phyloP scores from a whole-genome alignment of 164 flowering plant genomes.

The Chloranthus sessilifolius region DNA sequence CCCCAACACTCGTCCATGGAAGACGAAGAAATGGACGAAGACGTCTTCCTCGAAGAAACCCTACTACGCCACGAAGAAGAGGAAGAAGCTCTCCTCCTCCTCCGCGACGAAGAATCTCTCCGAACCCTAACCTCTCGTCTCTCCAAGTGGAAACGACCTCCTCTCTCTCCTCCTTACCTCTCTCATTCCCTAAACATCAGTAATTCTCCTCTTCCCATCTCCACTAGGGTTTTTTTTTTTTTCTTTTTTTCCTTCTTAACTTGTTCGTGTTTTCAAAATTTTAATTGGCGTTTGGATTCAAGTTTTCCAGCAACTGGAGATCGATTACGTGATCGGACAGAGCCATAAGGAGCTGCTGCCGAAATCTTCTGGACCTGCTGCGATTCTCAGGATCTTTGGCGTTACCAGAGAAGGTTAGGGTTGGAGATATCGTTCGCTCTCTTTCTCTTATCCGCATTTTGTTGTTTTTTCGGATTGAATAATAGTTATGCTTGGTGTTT shows the following conservation, averaged over 20 bases:
- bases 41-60: constrained; percentile 80
- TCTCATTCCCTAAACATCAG: constrained; percentile 51
- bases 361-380: constrained; percentile 62
- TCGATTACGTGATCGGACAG: constrained; percentile 88
- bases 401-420: constrained; percentile 81
- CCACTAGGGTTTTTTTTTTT: constrained; percentile 19
- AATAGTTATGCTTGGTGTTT: background rate
- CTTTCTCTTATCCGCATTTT: background rate
- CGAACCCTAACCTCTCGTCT: constrained; percentile 50
- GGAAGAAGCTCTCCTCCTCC: constrained; percentile 30
- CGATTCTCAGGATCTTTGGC: constrained; percentile 89
- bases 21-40: constrained; percentile 85
- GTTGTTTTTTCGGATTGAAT: background rate
- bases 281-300: constrained; percentile 5
- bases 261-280: background rate
- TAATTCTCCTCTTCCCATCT: constrained; percentile 12
- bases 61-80: constrained; percentile 64
- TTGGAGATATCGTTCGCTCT: no score
- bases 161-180: constrained; percentile 41
- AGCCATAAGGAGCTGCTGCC: constrained; percentile 57
- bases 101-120: constrained; percentile 46
- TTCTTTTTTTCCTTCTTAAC: background rate
- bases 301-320: constrained; percentile 97
- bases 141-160: constrained; percentile 73
- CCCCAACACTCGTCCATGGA: constrained; percentile 32